A percentile compares a stretch with the other conserved stretches of the same genome.
Evolutionary conservation across 352 stramenopile species (phyloP).

Genomic region (Phytophthora syringae): DNA sequence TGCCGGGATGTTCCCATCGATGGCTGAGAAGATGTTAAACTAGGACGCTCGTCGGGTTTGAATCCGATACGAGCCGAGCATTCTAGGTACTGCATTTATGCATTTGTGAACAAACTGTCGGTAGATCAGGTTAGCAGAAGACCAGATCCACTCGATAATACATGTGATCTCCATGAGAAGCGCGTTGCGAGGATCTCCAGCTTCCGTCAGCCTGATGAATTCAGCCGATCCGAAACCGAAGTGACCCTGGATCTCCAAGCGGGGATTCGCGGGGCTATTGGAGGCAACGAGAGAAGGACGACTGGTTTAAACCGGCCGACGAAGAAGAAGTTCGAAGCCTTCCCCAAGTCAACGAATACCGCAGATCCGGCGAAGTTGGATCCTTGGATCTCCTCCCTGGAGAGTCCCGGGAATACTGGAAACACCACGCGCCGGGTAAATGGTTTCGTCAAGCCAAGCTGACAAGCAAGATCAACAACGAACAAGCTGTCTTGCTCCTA

Average conservation of each 20-base stretch:
- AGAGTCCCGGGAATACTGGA: neutral
- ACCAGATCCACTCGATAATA: neutral
- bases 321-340: neutral
- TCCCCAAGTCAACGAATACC: neutral
- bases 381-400: neutral
- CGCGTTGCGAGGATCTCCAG: neutral
- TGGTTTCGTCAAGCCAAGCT: slow-evolving; percentile 24
- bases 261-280: slow-evolving; percentile 26
- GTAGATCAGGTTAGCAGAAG: neutral
- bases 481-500: slow-evolving; percentile 22
- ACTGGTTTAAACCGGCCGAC: neutral
- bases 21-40: no score
- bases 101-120: slow-evolving; percentile 7
- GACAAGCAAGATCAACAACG: slow-evolving; percentile 23
- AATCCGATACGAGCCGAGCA: no score
- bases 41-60: no score
- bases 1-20: no score
- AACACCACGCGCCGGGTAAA: slow-evolving; percentile 16
- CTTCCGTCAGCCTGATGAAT: neutral
- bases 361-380: neutral
- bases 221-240: neutral
- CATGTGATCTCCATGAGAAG: neutral
- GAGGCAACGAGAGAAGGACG: slow-evolving; percentile 7
- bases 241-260: neutral
- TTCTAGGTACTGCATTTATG: slow-evolving; percentile 13